phyloP scores from a whole-genome alignment of 345 rosid species.

The Sisymbrium irio region DNA sequence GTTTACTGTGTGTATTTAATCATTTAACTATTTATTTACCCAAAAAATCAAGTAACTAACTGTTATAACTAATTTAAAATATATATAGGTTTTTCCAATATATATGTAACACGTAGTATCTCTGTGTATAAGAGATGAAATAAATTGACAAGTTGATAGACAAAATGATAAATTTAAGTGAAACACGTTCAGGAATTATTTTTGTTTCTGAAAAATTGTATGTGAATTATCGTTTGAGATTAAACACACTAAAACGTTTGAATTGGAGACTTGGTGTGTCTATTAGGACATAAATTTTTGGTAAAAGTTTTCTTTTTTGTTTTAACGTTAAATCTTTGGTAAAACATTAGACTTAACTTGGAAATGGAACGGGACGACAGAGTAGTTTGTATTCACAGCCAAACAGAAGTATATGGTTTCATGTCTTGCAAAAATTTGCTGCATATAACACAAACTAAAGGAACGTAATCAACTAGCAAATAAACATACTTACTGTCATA shows the following conservation, averaged over 20 bases:
- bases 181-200: no score
- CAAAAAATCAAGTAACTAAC: not conserved
- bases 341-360: no score
- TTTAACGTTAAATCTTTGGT: not conserved
- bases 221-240: not conserved
- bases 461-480: no score
- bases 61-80: not conserved
- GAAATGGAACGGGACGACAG: no score
- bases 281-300: not conserved
- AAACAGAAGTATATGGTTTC: no score
- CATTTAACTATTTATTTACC: not conserved
- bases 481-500: no score
- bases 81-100: not conserved
- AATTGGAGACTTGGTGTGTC: not conserved
- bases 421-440: no score
- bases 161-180: not conserved
- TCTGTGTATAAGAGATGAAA: not conserved
- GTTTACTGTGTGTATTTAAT: not conserved
- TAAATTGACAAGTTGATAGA: not conserved
- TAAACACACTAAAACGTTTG: not conserved
- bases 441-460: no score
- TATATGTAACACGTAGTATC: not conserved
- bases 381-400: no score
- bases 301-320: not conserved
- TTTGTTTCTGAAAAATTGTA: not conserved